These are phyloP conservation scores for Nectriaceae sp. DNA, from an alignment of 2,329 filamentous ascomycete genomes.

Conservation along the genomic window DNA sequence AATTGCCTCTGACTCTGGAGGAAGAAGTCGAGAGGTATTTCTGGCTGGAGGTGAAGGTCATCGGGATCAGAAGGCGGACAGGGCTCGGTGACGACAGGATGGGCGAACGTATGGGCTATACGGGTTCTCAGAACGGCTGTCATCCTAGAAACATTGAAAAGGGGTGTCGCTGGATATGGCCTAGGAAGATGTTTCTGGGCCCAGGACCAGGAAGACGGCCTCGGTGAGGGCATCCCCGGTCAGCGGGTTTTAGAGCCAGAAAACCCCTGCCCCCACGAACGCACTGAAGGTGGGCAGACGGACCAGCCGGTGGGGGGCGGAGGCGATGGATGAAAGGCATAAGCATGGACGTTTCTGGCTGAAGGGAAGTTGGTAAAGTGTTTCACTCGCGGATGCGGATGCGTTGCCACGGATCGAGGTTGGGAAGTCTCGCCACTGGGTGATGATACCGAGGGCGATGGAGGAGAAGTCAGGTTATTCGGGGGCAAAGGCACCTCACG, in stretches of 20 bases:
- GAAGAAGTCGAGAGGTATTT: background rate
- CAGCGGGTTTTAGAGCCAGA: background rate
- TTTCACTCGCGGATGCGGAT: background rate
- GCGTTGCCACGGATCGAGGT: background rate
- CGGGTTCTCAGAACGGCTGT: background rate
- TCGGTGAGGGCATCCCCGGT: background rate
- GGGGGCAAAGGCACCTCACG: conserved; percentile 25
- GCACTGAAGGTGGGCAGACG: background rate
- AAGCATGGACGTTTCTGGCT: background rate
- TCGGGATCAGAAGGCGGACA: background rate
- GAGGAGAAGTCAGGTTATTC: conserved; percentile 21
- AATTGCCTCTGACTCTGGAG: background rate
- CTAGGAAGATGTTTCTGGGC: background rate
- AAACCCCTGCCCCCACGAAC: background rate
- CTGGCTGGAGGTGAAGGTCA: background rate
- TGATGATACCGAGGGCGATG: background rate
- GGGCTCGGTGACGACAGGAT: background rate
- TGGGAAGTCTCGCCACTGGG: conserved; percentile 24
- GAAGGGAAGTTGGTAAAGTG: too few relatives aligned
- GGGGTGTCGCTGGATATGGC: background rate
- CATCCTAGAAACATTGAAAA: background rate
- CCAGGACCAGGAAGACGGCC: background rate
- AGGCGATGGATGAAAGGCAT: background rate
- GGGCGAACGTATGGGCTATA: background rate
- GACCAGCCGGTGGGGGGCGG: background rate